These are phyloP conservation scores for Fusarium devonianum DNA, from an alignment of 2,329 filamentous ascomycete genomes.

Conservation along the genomic window DNA sequence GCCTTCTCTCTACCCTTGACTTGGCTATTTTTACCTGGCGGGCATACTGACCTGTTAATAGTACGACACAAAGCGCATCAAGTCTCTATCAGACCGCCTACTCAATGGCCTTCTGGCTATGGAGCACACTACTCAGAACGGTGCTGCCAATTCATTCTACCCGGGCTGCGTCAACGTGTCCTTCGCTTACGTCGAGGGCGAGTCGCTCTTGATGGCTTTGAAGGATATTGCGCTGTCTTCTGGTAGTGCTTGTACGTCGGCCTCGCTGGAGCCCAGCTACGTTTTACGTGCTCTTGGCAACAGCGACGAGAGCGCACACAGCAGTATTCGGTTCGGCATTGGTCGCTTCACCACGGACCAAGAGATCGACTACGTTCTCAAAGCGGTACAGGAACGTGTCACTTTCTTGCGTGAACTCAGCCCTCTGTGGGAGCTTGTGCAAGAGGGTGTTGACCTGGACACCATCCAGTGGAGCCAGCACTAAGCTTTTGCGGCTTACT, in stretches of 20 bases:
- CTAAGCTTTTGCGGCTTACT: constrained; percentile 53
- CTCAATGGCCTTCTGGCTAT: constrained; percentile 82
- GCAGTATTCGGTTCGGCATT: constrained; percentile 96
- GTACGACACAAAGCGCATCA: constrained; percentile 92
- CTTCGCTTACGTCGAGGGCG: constrained; percentile 97
- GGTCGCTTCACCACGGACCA: constrained; percentile 93
- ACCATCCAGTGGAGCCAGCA: constrained; percentile 99
- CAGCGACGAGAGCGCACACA: constrained; percentile 97
- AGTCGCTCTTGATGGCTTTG: constrained; percentile 96
- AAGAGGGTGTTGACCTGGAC: constrained; percentile 93
- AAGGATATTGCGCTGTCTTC: constrained; percentile 98
- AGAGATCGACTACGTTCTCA: constrained; percentile 97
- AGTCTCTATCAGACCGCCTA: constrained; percentile 81
- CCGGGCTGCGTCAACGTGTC: constrained; percentile 98
- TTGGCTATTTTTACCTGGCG: constrained; percentile 16
- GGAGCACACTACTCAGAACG: constrained; percentile 93
- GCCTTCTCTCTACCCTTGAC: not conserved
- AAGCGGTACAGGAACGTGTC: constrained; percentile 90
- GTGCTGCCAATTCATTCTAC: constrained; percentile 83
- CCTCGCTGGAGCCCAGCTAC: constrained; percentile 95
- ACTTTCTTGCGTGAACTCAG: constrained; percentile 93
- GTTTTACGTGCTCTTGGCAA: constrained; percentile 92
- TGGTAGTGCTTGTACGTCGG: constrained; percentile 95
- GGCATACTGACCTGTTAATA: constrained; percentile 52
- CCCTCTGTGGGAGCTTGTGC: constrained; percentile 95